Evolutionary conservation across 1,284 basidiomycete genomes (phyloP), one percentile per base, ranked within the genome.

Genomic region (Cutaneotrichosporon arboriforme): DNA sequence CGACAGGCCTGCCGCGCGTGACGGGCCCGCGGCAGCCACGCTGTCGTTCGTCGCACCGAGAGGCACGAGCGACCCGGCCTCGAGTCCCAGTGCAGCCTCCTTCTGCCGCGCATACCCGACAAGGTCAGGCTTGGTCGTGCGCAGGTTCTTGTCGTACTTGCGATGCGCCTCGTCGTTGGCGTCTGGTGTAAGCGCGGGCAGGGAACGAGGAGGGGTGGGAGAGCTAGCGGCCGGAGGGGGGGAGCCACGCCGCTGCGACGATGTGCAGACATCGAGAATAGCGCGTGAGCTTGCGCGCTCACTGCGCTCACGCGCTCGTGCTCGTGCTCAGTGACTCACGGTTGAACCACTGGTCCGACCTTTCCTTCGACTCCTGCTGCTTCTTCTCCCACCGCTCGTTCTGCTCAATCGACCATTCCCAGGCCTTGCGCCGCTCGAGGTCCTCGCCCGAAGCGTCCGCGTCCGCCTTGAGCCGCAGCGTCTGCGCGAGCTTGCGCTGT

Each of bases 381-480:
- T 91, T 91, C 77, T 87, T 87, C 78, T 93, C 90, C 94, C 93
- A 93, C 58, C 82, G 77, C 64, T 97, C 90, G 65, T 91, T 93
- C 75, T 96, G 90, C 76, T 96, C 92, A 52, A 96, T 87, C 20
- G 85, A 88, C 77, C 88, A 97, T 65, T 89, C 84, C 90, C 90
- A 94, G 66, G 90, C 90, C 79, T 90, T 90, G 66, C 83, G 81
- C 52, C 91, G 78, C 64, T 83, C 81, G 17, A 81, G 61, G 66
- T 83, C 81, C 61, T 80, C 89, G 13, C 93, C 94, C 1, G 81
- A 78, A 57, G 91, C 91, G 67, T 87, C 85, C 0, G 91, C 89
- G 61, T 94, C 89, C 3, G 87, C 84, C 75, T 93, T 91, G 59
- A 84, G 78, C 9, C 91, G 83, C 57, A 97, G 72, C n/a, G 80